Conservation (phyloP, 2,329 filamentous ascomycete genomes). For the Diaporthe citriasiana region DNA sequence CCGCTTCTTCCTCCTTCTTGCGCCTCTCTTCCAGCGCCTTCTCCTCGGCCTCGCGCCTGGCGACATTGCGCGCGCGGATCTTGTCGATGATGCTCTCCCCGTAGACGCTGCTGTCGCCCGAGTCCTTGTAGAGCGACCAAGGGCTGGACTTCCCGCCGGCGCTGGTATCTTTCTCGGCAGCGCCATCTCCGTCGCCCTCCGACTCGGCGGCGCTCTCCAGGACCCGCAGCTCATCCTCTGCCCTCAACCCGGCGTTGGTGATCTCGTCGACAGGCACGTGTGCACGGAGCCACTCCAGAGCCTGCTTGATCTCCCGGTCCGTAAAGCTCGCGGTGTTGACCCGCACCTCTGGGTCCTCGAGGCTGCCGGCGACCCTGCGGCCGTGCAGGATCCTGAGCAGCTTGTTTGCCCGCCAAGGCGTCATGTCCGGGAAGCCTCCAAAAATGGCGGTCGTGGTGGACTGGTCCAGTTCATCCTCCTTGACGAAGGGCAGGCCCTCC, state of each 20-base stretch:
- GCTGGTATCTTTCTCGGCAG: conserved; percentile 43
- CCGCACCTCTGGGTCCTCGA: conserved; percentile 69
- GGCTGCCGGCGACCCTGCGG: conserved; percentile 73
- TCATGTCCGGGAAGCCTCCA: conserved; percentile 64
- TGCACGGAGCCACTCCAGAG: conserved; percentile 68
- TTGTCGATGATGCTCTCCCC: conserved; percentile 69
- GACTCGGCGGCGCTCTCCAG: conserved; percentile 57
- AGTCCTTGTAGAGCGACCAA: conserved; percentile 40
- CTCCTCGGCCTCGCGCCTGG: conserved; percentile 63
- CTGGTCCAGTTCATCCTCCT: conserved; percentile 58
- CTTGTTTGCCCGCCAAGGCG: conserved; percentile 64
- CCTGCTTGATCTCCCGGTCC: conserved; percentile 58
- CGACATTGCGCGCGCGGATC: conserved; percentile 68
- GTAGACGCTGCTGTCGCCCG: conserved; percentile 64
- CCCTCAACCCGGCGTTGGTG: conserved; percentile 71
- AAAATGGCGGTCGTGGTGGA: conserved; percentile 59
- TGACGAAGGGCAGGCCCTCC: conserved; percentile 67
- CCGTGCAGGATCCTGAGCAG: conserved; percentile 73
- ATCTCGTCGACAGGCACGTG: conserved; percentile 71
- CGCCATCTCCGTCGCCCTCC: conserved; percentile 45
- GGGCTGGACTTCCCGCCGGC: conserved; percentile 40
- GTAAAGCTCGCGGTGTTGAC: conserved; percentile 63
- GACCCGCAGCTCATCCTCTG: conserved; percentile 72
- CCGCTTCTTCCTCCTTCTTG: conserved; percentile 58
- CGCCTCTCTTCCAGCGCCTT: conserved; percentile 57